Percentiles rank a stretch among this genome's conserved stretches.
Conservation (phyloP, 495 filamentous ascomycete species). For the Hypoxylon crocopeplum region DNA sequence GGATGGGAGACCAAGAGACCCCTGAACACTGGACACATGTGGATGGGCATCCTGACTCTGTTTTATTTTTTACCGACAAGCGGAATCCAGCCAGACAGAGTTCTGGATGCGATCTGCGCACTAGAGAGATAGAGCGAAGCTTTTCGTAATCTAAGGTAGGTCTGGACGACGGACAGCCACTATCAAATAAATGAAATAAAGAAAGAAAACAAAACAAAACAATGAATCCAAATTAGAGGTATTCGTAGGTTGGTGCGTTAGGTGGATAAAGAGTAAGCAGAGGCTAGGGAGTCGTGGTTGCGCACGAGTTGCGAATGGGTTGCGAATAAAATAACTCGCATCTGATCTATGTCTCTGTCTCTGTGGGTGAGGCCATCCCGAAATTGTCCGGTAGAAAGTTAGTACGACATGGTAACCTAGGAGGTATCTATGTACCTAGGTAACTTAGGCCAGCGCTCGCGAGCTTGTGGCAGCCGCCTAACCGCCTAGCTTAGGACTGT, state of each 20-base stretch:
- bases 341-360: slow-evolving; percentile 14
- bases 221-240: too few relatives aligned
- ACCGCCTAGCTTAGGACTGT: too few relatives aligned
- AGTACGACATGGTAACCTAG: too few relatives aligned
- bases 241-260: too few relatives aligned
- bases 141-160: slow-evolving; percentile 20
- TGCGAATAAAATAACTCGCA: slow-evolving; percentile 26
- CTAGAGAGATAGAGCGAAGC: slow-evolving; percentile 4
- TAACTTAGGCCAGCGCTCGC: slow-evolving; percentile 5
- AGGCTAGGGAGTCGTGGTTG: background rate
- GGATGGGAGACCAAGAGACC: slow-evolving; percentile 34
- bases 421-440: background rate
- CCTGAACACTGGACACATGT: slow-evolving; percentile 23
- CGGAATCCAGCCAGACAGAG: slow-evolving; percentile 11
- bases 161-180: slow-evolving; percentile 1
- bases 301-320: slow-evolving; percentile 3
- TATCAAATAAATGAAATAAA: background rate
- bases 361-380: slow-evolving; percentile 18
- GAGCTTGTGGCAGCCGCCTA: too few relatives aligned
- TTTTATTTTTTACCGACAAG: slow-evolving; percentile 30
- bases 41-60: slow-evolving; percentile 30
- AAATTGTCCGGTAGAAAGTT: slow-evolving; percentile 33
- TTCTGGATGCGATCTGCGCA: slow-evolving; percentile 21
- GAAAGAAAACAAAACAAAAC: slow-evolving; percentile 3
- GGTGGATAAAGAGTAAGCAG: slow-evolving; percentile 24